A percentile compares a stretch with the other conserved stretches of the same genome.
Conservation (phyloP, 129 eudicot genomes). For the Saussurea involucrata region DNA sequence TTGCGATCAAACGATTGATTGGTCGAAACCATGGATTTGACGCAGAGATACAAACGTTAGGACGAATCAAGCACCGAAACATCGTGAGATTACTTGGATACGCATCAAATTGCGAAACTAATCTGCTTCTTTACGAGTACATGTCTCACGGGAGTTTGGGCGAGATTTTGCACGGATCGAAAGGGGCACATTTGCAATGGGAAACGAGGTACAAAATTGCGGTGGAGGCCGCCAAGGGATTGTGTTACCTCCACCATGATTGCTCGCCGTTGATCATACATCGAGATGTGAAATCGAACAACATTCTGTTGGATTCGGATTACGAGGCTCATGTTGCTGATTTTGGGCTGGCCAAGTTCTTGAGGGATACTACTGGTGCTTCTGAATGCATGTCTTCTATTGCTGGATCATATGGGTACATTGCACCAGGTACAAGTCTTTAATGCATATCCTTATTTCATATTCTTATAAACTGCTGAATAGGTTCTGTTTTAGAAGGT, state of each 20-base stretch:
- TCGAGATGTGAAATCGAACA: conserved; percentile 85
- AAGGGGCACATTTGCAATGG: conserved; percentile 86
- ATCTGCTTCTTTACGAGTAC: conserved; percentile 77
- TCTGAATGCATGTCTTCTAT: conserved; percentile 92
- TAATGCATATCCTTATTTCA: background rate
- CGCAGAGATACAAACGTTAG: conserved; percentile 83
- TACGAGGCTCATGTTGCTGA: conserved; percentile 98
- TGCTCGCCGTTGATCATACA: conserved; percentile 87
- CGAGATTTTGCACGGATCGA: conserved; percentile 74
- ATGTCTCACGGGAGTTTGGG: conserved; percentile 96
- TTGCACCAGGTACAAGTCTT: conserved; percentile 74
- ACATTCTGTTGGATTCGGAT: conserved; percentile 74
- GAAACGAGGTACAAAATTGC: conserved; percentile 74
- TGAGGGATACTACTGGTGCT: conserved; percentile 52
- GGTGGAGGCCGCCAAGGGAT: conserved; percentile 79
- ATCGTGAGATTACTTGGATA: conserved; percentile 79
- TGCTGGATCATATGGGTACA: conserved; percentile 97
- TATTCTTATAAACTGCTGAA: background rate
- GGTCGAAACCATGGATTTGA: conserved; percentile 65
- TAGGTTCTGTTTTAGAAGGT: background rate
- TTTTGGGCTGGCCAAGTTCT: conserved; percentile 91
- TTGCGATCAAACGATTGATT: conserved; percentile 64
- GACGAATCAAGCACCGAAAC: conserved; percentile 76
- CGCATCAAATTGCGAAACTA: conserved; percentile 61
- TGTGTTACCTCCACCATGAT: conserved; percentile 93